Base-by-base conservation (phyloP, 2,329 filamentous ascomycete genomes). In the Incumbomyces delicatus region DNA sequence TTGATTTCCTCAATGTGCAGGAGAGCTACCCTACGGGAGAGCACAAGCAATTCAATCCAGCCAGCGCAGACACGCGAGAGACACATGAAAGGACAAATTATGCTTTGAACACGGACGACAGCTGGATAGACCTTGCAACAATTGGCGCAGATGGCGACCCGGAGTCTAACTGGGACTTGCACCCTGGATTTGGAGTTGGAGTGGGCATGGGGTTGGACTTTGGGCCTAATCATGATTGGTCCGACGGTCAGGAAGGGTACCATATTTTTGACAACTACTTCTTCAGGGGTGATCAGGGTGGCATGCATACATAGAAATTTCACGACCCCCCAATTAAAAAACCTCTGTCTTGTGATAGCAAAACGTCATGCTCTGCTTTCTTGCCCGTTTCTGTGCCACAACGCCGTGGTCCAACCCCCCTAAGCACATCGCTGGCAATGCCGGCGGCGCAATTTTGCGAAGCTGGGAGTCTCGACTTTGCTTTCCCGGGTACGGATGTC, bases 201-300 rank as follows among this genome's bases (percentile, higher is more conserved):
- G 42, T 45, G 2, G 44, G 69, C 46, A 58, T 71, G 29, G 68
- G 67, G 2, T 33, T 57, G 31, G 56, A 57, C 45, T 52, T 53
- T 39, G 68, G 68, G 41, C 66, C 64, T 46, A 66, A 70, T 50
- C 69, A 72, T 59, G 69, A 72, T 54, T 71, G 69, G 68, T 68
- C 64, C 43, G 69, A 73, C 46, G 67, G 68, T 34, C 51, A 55
- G 34, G 60, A 62, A 17, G 66, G 66, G 41, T 66, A 69, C 54
- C 72, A 75, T 64, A 55, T 77, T 29, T 70, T 76, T 53, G 72
- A 75, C 55, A 74, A 72, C 3, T 77, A 73, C 58, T 77, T 76
- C 59, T 76, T 77, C 61, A 74, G 74, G 8, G 67, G 65, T 20
- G 58, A 45, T 22, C 30, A 35, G n/a, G 18, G 20, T n/a, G 36